Evolutionary conservation across 2,329 filamentous ascomycete genomes (phyloP).

Genomic region (Zymoseptoria tritici): DNA sequence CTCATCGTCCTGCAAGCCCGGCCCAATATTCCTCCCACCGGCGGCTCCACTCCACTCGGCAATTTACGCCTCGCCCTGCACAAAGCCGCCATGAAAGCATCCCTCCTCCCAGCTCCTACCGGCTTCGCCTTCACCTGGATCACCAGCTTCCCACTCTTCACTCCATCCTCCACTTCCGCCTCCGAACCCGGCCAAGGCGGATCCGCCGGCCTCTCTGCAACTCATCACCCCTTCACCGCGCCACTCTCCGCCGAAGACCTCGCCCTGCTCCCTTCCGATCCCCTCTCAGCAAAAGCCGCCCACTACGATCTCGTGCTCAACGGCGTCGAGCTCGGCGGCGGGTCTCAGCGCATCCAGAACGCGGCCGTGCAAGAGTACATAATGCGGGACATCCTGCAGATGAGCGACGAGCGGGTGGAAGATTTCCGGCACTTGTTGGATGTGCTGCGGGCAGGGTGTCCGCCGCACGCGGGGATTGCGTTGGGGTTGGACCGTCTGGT

Average conservation of each 20-base stretch:
- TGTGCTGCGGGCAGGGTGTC: conserved; percentile 77
- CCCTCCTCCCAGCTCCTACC: conserved; percentile 44
- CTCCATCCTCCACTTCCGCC: conserved; percentile 49
- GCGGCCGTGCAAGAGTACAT: conserved; percentile 76
- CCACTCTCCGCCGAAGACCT: conserved; percentile 67
- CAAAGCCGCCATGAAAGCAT: conserved; percentile 57
- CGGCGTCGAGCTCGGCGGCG: conserved; percentile 87
- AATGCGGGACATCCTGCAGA: conserved; percentile 73
- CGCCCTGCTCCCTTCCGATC: conserved; percentile 63
- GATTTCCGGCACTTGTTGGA: conserved; percentile 82
- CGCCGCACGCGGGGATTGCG: conserved; percentile 89
- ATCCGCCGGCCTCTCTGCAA: conserved; percentile 69
- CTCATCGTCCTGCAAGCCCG: conserved; percentile 77
- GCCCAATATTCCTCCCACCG: conserved; percentile 54
- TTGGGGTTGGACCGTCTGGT: conserved; percentile 85
- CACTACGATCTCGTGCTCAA: conserved; percentile 97
- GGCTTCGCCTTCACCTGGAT: conserved; percentile 75
- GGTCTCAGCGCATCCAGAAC: conserved; percentile 84
- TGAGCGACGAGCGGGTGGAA: conserved; percentile 61
- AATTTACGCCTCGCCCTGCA: conserved; percentile 65
- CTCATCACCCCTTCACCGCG: conserved; percentile 93
- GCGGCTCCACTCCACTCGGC: conserved; percentile 67
- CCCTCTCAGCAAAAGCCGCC: conserved; percentile 67
- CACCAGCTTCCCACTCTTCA: conserved; percentile 86
- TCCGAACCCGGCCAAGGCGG: conserved; percentile 73